phyloP scores from a whole-genome alignment of 257 asterid genomes.

The Coffea canephora region DNA sequence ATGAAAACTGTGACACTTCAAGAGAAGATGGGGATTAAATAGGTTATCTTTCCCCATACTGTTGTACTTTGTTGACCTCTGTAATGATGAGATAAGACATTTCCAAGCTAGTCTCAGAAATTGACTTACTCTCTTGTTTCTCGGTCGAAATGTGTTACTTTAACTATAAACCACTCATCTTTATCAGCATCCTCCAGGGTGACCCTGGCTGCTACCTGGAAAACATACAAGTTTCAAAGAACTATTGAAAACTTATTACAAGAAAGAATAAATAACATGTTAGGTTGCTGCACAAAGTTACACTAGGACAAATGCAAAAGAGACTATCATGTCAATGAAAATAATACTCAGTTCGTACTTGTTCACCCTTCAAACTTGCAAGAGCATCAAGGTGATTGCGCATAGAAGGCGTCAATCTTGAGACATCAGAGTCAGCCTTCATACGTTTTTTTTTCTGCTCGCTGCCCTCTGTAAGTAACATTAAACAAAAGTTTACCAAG shows the following conservation, averaged over 20 bases:
- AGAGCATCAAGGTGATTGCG: slow-evolving; percentile 72
- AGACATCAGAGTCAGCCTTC: slow-evolving; percentile 73
- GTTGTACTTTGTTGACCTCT: not conserved
- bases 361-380: slow-evolving; percentile 93
- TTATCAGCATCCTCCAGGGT: slow-evolving; percentile 80
- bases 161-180: slow-evolving; percentile 96
- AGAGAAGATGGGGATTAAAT: not conserved
- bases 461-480: slow-evolving; percentile 58
- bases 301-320: not conserved
- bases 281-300: too few relatives aligned
- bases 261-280: not conserved
- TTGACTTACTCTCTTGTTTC: slow-evolving; percentile 78
- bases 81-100: not conserved
- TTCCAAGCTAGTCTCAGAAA: not conserved
- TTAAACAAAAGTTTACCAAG: slow-evolving; percentile 17
- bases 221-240: slow-evolving; percentile 11
- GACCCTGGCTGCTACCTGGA: slow-evolving; percentile 95
- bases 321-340: not conserved
- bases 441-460: slow-evolving; percentile 88
- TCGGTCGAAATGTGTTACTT: slow-evolving; percentile 92
- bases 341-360: slow-evolving; percentile 44
- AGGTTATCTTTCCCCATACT: not conserved
- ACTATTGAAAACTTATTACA: not conserved
- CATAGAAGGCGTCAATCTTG: slow-evolving; percentile 61
- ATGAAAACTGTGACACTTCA: not conserved